Percentiles rank a stretch among this genome's conserved stretches.
Evolutionary conservation across 805 yeast species (phyloP).

Genomic region (Candida vaughaniae): DNA sequence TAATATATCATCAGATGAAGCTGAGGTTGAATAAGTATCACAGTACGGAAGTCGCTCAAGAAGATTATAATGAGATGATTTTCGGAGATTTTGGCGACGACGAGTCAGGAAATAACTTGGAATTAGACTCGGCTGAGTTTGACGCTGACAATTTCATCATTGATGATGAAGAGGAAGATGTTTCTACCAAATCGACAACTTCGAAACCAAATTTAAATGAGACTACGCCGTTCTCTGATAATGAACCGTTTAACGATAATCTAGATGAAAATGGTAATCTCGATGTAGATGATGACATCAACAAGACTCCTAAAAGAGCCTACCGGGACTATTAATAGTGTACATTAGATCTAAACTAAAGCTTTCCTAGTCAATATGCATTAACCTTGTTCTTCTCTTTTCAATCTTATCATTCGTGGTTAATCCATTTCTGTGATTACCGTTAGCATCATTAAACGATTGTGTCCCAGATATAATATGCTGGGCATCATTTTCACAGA

Average conservation of each 20-base stretch:
- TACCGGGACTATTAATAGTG: constrained; percentile 3
- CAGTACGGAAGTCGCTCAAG: constrained; percentile 8
- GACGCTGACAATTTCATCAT: constrained; percentile 43
- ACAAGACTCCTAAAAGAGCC: not conserved
- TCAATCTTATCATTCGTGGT: constrained; percentile 35
- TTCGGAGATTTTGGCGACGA: constrained; percentile 42
- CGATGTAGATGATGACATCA: not conserved
- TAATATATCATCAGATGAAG: constrained; percentile 61
- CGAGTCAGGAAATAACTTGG: constrained; percentile 27
- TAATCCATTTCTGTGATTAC: constrained; percentile 20
- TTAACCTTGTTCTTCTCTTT: constrained; percentile 42
- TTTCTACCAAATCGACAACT: not conserved
- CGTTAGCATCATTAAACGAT: constrained; percentile 19
- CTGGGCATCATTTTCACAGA: constrained; percentile 51
- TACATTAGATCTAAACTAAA: constrained; percentile 1
- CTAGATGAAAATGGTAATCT: not conserved
- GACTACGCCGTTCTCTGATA: constrained; percentile 1
- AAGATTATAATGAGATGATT: constrained; percentile 29
- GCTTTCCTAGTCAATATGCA: constrained; percentile 19
- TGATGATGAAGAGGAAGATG: constrained; percentile 34
- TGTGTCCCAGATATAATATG: constrained; percentile 25
- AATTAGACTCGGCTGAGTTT: constrained; percentile 35
- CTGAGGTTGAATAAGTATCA: constrained; percentile 31
- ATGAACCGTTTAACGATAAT: not conserved
- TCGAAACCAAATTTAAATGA: not conserved